Evolutionary conservation across 1,284 basidiomycete genomes (phyloP), one percentile per base, ranked within the genome.

Genomic region (Cerrena zonata): DNA sequence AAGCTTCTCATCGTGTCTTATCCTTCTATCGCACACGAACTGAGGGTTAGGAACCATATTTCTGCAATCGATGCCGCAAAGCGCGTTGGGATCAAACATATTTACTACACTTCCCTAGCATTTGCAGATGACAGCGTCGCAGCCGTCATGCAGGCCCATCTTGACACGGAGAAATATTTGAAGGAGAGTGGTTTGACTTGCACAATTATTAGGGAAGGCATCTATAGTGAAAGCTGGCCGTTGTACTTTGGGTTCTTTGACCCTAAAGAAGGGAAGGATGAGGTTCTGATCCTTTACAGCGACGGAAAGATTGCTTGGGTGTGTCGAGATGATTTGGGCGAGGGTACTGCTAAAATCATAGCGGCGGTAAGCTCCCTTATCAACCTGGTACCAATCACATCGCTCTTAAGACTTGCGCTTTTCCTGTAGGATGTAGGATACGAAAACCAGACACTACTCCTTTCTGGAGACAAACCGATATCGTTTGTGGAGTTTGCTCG

Each of bases 91-190:
- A 56, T 72, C 53, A 58, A 61, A 53, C 68, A 63, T 51, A 53
- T 73, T 48, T 69, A 66, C 56, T 73, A 73, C 55, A 73, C 71
- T 21, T 69, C 66, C 18, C 65, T 72, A 48, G 65, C 64, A 34
- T 71, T 67, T 53, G 67, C 60, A 15, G 58, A 56, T 39, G 61
- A 59, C 34, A 68, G 65, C 54, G 56, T 58, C 36, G 63, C 68
- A 5, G 67, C 57, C 22, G 68, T 70, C 37, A 68, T 69, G 65
- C 61, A 61, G 48, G 68, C 69, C 3, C 70, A 73, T 55, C 48
- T 66, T 34, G 64, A 62, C 45, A 71, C 69, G 22, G 71, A 73
- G 57, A 47, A 45, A 40, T 67, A 70, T 47, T 54, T 74, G n/a
- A 64, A 63, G 56, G 43, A 59, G 50, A 65, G 64, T 53, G 69